Conservation (phyloP, 2,329 filamentous ascomycete genomes). For the Fusarium sp. region DNA sequence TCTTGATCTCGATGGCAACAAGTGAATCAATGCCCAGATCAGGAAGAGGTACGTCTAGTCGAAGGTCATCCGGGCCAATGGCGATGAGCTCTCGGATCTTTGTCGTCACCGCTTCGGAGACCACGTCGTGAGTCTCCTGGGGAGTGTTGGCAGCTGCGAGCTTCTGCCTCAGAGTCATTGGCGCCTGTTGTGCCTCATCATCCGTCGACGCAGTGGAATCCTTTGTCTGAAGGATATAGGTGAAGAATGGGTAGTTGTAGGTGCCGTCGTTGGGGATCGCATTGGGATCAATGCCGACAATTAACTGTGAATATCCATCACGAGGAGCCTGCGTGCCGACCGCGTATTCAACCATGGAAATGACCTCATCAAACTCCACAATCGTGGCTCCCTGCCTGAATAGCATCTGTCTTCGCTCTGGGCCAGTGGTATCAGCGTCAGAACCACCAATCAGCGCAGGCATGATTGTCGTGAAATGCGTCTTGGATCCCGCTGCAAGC, state of each 20-base stretch:
- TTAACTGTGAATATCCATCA: not conserved
- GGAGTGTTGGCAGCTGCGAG: not conserved
- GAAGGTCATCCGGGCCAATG: not conserved
- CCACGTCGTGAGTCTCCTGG: not conserved
- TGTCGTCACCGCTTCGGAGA: not conserved
- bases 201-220: not conserved
- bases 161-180: not conserved
- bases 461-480: not conserved
- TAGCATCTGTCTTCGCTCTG: not conserved
- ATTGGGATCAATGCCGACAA: not conserved
- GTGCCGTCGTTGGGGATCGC: not conserved
- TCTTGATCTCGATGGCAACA: constrained; percentile 1
- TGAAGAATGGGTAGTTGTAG: not conserved
- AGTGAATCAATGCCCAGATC: not conserved
- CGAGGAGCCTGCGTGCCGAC: not conserved
- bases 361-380: not conserved
- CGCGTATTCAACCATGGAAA: not conserved
- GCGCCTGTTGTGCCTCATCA: not conserved
- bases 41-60: not conserved
- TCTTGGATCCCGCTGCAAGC: not conserved
- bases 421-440: not conserved
- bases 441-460: not conserved
- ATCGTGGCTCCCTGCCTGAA: not conserved
- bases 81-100: not conserved
- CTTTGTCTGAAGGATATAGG: not conserved